phyloP scores from a whole-genome alignment of 2,329 filamentous ascomycete genomes.

The Exserohilum rostratum region DNA sequence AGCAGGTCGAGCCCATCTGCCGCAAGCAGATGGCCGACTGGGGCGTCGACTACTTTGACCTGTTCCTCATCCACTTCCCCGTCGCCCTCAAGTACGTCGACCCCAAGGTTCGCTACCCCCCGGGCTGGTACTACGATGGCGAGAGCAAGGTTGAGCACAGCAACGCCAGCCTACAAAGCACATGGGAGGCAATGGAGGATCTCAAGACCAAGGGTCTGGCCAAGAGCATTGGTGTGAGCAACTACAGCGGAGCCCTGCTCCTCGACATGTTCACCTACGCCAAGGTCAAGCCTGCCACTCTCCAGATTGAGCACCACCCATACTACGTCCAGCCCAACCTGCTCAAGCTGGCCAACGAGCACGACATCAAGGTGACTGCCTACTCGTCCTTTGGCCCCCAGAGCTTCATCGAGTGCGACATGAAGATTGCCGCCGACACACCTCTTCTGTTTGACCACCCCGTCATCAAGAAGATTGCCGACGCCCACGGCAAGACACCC shows the following conservation, averaged over 20 bases:
- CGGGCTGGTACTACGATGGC: constrained; percentile 45
- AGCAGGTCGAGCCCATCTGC: constrained; percentile 76
- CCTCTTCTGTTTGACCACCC: constrained; percentile 44
- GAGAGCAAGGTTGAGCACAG: constrained; percentile 47
- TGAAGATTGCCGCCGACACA: constrained; percentile 41
- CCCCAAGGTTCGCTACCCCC: constrained; percentile 45
- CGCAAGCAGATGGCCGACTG: constrained; percentile 59
- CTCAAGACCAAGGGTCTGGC: constrained; percentile 42
- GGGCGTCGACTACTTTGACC: constrained; percentile 48
- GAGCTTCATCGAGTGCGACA: constrained; percentile 46
- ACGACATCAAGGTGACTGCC: constrained; percentile 43
- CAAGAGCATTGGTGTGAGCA: constrained; percentile 47
- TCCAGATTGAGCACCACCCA: constrained; percentile 50
- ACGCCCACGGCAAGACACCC: constrained; percentile 68
- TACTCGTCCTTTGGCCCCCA: constrained; percentile 56
- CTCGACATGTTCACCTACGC: constrained; percentile 63
- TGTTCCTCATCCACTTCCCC: constrained; percentile 83
- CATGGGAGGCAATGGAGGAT: constrained; percentile 52
- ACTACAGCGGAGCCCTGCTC: constrained; percentile 50
- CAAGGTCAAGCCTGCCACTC: constrained; percentile 41
- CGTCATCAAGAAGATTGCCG: constrained; percentile 72
- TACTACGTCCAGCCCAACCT: constrained; percentile 45
- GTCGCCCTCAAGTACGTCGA: constrained; percentile 70
- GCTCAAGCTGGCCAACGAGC: constrained; percentile 41
- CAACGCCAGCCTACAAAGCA: constrained; percentile 43